These are phyloP conservation scores for Gleditsia sinensis DNA, from an alignment of 306 rosid species.

Conservation along the genomic window DNA sequence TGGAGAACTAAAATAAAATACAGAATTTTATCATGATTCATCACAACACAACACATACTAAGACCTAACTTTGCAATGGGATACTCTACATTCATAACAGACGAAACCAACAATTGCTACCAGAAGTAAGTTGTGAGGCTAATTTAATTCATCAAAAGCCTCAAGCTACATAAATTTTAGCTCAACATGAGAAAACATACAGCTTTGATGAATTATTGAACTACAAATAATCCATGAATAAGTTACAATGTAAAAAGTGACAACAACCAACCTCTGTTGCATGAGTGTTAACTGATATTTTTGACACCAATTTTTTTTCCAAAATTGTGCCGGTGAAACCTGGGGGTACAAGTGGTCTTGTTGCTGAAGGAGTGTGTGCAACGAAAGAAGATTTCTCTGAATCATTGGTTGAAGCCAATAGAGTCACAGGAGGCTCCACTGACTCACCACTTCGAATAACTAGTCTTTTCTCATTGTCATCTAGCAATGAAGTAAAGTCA, in stretches of 20 bases:
- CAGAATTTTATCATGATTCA: constrained; percentile 10
- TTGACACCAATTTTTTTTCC: constrained; percentile 59
- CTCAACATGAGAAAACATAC: neutral
- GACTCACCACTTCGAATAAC: constrained; percentile 50
- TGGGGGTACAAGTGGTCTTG: constrained; percentile 97
- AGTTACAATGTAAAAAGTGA: neutral
- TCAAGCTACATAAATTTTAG: constrained; percentile 7
- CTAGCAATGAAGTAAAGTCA: constrained; percentile 56
- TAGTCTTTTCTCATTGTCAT: constrained; percentile 53
- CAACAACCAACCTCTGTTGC: constrained; percentile 60
- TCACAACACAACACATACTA: constrained; percentile 20
- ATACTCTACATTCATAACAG: constrained; percentile 5
- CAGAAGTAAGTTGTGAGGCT: constrained; percentile 13
- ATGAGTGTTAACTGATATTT: constrained; percentile 45
- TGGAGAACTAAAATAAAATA: neutral
- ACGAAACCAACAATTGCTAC: constrained; percentile 9
- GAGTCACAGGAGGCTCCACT: constrained; percentile 45
- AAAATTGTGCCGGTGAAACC: constrained; percentile 67
- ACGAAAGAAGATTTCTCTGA: constrained; percentile 55
- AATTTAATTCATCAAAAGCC: neutral
- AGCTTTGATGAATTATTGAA: constrained; percentile 6
- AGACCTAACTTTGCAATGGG: constrained; percentile 11
- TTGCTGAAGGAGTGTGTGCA: constrained; percentile 55
- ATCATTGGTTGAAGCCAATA: constrained; percentile 54
- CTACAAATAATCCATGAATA: neutral